Base-by-base conservation (phyloP, 2,329 filamentous ascomycete genomes). In the Akanthomyces muscarius region DNA sequence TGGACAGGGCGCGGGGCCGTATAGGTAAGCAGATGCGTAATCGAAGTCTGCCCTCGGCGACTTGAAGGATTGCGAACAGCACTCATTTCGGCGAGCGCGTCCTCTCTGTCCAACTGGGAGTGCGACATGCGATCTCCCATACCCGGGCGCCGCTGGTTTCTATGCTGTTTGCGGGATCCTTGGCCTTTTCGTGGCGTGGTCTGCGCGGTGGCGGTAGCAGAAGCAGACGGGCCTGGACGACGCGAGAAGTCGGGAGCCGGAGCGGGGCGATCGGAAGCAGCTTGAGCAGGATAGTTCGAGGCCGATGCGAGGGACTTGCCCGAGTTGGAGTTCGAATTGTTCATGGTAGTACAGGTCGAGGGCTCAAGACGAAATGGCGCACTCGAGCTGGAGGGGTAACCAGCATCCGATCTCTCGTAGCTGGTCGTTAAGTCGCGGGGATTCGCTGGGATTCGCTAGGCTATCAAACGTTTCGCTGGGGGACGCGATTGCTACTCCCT, bases 1-100 rank as follows among this genome's bases (percentile, higher is more conserved):
- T 83, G 83, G 65, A 88, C 85, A 25, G 89, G 89, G 54, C 91
- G 86, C 25, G 93, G 90, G 23, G 92, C 81, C 51, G 90, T 87
- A 76, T 97, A 96, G 79, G 94, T 94, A 83, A 99, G 90, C 63
- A 99, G 80, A 76, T 99, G 95, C 47, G 95, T 98, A 73, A 99
- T 99, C 71, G 91, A 96, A 61, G 92, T 97, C 76, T 97, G 94
- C 61, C 95, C 95, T 70, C 95, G 91, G 64, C 95, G 89, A 71
- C 83, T 84, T n/a, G 80, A 81, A 14, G 83, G 75, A 67, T 85
- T 86, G 63, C 82, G 79, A 63, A 86, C 75, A 23, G 83, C 83
- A 67, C 83, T 78, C 65, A 93, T 82, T 80, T 97, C 92, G 67
- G 87, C 92, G 85, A 96, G 88, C 70, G 86, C 86, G 84, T 97